Base-by-base conservation (phyloP, 1,139 yeast species). In the Hansenula lynferdii region DNA sequence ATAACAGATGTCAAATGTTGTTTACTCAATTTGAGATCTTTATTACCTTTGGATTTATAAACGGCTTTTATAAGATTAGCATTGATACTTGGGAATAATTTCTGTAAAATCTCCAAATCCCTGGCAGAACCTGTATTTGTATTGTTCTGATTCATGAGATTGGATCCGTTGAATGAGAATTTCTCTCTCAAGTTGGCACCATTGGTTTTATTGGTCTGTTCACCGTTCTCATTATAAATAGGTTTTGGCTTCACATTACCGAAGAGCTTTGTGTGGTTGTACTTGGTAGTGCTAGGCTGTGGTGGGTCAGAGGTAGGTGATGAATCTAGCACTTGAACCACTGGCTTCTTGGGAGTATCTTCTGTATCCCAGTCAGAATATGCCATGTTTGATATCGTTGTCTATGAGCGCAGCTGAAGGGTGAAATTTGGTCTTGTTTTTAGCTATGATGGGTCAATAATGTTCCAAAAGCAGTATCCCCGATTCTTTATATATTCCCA, bases 11-110 rank as follows among this genome's bases (percentile, higher is more conserved):
- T 50, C 30, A 81, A 60, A 61, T 77, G 67, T 38, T 64, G 67
- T 24, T 79, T 70, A 12, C 83, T 72, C 36, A 72, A 71, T 42
- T 79, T 67, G 24, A 79, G 56, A 42, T 79, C 72, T 11, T 79
- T 77, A 30, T 41, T 41, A 36, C 76, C 72, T 29, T 78, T 80
- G 25, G 75, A 71, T 36, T 75, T 79, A 53, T 79, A 76, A 2
- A 82, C 83, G 36, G 77, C 77, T 45, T 77, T 72, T 27, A 82
- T 69, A 44, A 77, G 72, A 25, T 76, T 67, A 34, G 69, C 74
- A 17, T 64, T 60, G 19, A 76, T 55, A 34, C 71, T 64, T 34
- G 70, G 69, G 53, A 72, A 77, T 40, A 70, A 54, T 37, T 67
- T 70, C 44, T 65, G 69, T 45, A 75, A 69, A 55, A 71, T 68